phyloP scores from a whole-genome alignment of 2,329 filamentous ascomycete genomes.

The Capronia americana region DNA sequence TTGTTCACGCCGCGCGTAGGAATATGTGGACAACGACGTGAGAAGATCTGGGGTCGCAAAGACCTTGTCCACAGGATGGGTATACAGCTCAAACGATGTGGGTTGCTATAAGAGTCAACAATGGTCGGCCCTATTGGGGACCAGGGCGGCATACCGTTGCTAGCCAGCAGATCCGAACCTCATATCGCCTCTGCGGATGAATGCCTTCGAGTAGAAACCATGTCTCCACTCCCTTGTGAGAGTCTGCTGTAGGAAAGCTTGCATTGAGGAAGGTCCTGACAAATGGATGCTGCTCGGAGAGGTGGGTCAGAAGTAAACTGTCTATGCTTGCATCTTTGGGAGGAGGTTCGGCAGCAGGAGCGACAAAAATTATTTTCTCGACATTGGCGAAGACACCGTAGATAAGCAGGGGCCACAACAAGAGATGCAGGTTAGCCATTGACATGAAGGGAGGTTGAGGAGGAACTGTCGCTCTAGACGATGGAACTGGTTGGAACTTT shows the following conservation, averaged over 20 bases:
- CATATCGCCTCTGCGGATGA: constrained; percentile 77
- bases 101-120: constrained; percentile 70
- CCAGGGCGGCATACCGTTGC: constrained; percentile 71
- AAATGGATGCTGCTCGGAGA: constrained; percentile 64
- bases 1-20: constrained; percentile 56
- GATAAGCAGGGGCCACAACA: constrained; percentile 21
- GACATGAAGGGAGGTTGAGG: background rate
- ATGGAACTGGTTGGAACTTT: background rate
- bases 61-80: constrained; percentile 66
- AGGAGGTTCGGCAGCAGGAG: constrained; percentile 64
- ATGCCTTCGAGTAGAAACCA: constrained; percentile 82
- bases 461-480: background rate
- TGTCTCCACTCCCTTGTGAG: constrained; percentile 65
- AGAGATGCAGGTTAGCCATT: constrained; percentile 8
- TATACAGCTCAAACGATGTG: constrained; percentile 74
- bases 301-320: constrained; percentile 67
- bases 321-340: constrained; percentile 64
- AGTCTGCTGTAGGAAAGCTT: constrained; percentile 66
- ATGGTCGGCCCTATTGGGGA: background rate
- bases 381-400: constrained; percentile 68
- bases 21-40: constrained; percentile 69
- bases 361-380: constrained; percentile 89
- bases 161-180: constrained; percentile 90
- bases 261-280: constrained; percentile 71
- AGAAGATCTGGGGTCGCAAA: constrained; percentile 68